Evolutionary conservation across 75 land plant species (phyloP), one percentile per base, ranked within the genome.

Genomic region (Chamaecyparis obtusa): DNA sequence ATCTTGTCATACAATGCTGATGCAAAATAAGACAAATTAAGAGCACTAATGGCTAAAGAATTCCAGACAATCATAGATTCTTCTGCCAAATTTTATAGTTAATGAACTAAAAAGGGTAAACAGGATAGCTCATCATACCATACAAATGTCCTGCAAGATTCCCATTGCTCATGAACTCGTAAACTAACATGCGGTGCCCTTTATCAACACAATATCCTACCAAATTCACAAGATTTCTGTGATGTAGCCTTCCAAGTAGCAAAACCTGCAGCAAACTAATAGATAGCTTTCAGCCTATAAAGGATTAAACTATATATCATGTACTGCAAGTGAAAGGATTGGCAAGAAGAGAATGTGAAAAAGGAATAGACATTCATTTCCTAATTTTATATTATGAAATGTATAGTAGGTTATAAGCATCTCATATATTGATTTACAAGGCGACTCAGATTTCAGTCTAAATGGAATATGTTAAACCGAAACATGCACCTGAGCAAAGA

Each of bases 131-230:
- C 2, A 60, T 64, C 91, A 90, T 90, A 98, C 99, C 85, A 86
- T 94, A 94, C 60, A 98, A 86, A 84, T 92, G 95, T 86, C 93
- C 89, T 55, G 94, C 92, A 43, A 98, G 90, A 82, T 99, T 96
- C 80, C 99, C 99, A 83, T 94, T 92, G 37, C 92, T 92, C 99
- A 98, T 98, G 88, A 88, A 98, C 21, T 95, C 99, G 87, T 98
- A 98, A 35, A 98, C 87, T 43, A 98, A 95, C 86, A 96, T 96
- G 82, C 98, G 91, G 81, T 93, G 95, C 43, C 92, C 94, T 87
- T 91, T 94, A 76, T 98, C 99, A 32, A 95, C 92, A 90, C 99
- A 98, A 90, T 98, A 98, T 48, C 99, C 99, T 81, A 98, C 92
- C 92, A 98, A 90, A 92, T 98, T 98, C 84, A 98, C 98, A 48